Evolutionary conservation across 768 basidiomycete genomes (phyloP), one percentile per base, ranked within the genome.

Genomic region (Boletus sp.): DNA sequence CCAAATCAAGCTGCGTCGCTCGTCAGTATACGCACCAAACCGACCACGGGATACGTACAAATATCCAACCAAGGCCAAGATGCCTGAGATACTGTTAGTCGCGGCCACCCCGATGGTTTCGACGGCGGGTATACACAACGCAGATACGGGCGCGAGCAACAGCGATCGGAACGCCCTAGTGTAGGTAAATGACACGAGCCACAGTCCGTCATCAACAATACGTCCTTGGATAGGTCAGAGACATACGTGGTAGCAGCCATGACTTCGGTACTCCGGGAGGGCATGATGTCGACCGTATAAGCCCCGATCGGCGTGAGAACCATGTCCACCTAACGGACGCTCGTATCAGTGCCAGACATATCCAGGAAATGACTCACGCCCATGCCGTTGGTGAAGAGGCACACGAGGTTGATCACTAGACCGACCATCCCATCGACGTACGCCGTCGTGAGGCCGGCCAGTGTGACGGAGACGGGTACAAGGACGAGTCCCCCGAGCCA

Each of bases 251-350:
- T 75, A 0, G 81, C 85, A 7, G 84, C 86, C 69, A 80, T 76
- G 17, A 78, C 76, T 63, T 90, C 86, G 3, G 87, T 84, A 59
- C 87, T 87, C 20, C 78, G 77, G 20, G 74, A 65, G 30, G 83
- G 85, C 69, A 89, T 59, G 11, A 87, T 68, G 56, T 89, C 88
- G 5, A 88, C 79, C 28, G 73, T 69, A 60, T 88, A 88, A 7
- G 86, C 76, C 9, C 80, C 75, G 15, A 74, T 73, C 0, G 86
- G 85, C 10, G 78, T 78, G 40, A 87, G 71, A 10, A 81, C 78
- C 49, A 83, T 65, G 60, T 88, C 81, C 17, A 84, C 78, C 86
- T 87, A 42, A 35, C 4, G 35, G 39, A 29, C 47, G 11, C 5
- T 63, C 30, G 39, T 12, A 45, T 52, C 12, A 57, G 12, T 17